A percentile compares a stretch with the other conserved stretches of the same genome.
These are phyloP conservation scores for Myrica gale DNA, from an alignment of 306 rosid genomes.

Conservation along the genomic window DNA sequence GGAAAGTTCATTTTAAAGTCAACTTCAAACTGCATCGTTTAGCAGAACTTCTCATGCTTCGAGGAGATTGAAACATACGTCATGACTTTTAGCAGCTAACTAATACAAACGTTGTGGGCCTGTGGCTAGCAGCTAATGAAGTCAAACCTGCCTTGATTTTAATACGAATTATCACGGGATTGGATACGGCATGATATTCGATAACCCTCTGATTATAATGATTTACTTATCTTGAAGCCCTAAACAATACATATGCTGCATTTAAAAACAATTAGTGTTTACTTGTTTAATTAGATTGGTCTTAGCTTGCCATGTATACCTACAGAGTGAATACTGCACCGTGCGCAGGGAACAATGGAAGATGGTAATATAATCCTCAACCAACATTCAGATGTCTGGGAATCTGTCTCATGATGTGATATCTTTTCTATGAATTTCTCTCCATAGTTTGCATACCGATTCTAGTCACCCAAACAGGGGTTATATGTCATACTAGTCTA, in stretches of 20 bases:
- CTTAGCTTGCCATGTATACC: not conserved
- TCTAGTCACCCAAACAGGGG: not conserved
- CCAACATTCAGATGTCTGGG: not conserved
- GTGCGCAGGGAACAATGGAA: too few species aligned
- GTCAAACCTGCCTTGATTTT: not conserved
- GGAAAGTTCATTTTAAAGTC: constrained; percentile 5
- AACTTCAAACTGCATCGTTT: not conserved
- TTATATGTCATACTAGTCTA: too few species aligned
- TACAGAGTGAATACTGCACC: not conserved
- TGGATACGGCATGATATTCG: constrained; percentile 32
- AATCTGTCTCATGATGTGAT: not conserved
- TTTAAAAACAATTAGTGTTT: too few species aligned
- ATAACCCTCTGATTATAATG: constrained; percentile 26
- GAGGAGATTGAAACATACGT: not conserved
- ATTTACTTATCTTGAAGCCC: constrained; percentile 32
- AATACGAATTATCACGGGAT: constrained; percentile 23
- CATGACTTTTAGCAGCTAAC: not conserved
- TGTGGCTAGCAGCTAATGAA: not conserved
- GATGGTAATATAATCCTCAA: not conserved
- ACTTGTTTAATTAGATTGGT: not conserved
- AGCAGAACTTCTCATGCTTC: not conserved
- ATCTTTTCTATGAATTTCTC: not conserved
- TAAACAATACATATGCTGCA: not conserved
- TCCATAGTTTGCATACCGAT: not conserved
- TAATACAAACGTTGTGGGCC: not conserved